Conservation (phyloP, 2,329 filamentous ascomycete genomes). For the Periglandula ipomoeae region DNA sequence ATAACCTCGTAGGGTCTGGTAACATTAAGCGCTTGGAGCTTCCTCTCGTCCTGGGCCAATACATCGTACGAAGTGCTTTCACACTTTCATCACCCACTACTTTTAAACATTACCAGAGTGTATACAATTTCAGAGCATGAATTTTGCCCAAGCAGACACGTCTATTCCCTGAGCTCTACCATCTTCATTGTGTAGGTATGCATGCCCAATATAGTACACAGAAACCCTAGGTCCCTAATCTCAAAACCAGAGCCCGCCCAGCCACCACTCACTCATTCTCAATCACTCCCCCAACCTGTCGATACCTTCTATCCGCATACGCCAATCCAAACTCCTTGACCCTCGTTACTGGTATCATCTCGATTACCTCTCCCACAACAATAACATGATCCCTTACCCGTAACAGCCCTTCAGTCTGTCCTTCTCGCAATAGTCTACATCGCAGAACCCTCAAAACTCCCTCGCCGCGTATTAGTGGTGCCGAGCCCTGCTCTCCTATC, state of each 20-base stretch:
- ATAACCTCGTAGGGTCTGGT: too few relatives aligned
- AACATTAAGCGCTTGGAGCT: too few relatives aligned
- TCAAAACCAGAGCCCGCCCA: neutral
- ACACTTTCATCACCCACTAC: too few relatives aligned
- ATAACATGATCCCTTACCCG: conserved; percentile 42
- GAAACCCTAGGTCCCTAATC: neutral
- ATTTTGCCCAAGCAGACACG: too few relatives aligned
- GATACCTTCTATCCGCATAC: conserved; percentile 41
- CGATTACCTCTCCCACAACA: conserved; percentile 41
- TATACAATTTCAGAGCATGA: too few relatives aligned
- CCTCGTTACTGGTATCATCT: conserved; percentile 27
- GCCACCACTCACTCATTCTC: neutral
- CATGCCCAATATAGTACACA: neutral
- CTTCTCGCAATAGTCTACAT: conserved; percentile 32
- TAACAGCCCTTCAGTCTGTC: conserved; percentile 31
- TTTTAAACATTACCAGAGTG: too few relatives aligned
- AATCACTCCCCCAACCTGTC: conserved; percentile 31
- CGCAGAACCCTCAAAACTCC: conserved; percentile 44
- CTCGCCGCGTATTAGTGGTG: conserved; percentile 37
- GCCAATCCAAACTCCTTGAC: conserved; percentile 34
- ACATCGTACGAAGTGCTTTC: too few relatives aligned
- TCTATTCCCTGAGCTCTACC: too few relatives aligned
- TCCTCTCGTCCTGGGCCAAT: too few relatives aligned
- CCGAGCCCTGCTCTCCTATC: conserved; percentile 12
- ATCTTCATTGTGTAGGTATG: neutral